Evolutionary conservation across 768 basidiomycete species (phyloP).

Genomic region (Mycena capillaripes): DNA sequence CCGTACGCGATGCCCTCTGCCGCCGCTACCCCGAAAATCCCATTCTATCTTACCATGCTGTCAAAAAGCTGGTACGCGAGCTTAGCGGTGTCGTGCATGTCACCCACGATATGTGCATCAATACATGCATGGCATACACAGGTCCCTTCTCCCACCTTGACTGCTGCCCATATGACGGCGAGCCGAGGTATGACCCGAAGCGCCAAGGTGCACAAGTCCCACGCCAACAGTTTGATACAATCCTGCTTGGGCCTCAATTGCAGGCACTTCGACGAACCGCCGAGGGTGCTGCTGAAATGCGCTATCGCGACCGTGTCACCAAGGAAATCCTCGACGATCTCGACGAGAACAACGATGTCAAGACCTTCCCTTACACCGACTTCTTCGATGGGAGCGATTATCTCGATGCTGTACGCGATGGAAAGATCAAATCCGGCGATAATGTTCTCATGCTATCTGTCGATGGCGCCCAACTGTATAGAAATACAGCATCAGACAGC

Average conservation of each 20-base stretch:
- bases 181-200: too few species aligned
- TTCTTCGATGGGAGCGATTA: slow-evolving; percentile 47
- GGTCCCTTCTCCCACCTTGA: too few species aligned
- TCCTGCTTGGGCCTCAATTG: slow-evolving; percentile 58
- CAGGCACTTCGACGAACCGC: slow-evolving; percentile 51
- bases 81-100: too few species aligned
- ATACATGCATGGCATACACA: too few species aligned
- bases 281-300: slow-evolving; percentile 42
- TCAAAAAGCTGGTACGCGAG: too few species aligned
- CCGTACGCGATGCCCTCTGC: slow-evolving; percentile 23
- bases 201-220: slow-evolving; percentile 23
- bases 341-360: background rate
- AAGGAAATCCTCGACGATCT: slow-evolving; percentile 33
- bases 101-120: too few species aligned
- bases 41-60: too few species aligned
- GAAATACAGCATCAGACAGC: slow-evolving; percentile 22
- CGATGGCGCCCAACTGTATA: too few species aligned
- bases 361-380: slow-evolving; percentile 36
- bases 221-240: slow-evolving; percentile 48
- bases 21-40: slow-evolving; percentile 28
- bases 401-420: too few species aligned
- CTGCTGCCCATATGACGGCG: too few species aligned
- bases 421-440: too few species aligned
- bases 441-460: too few species aligned
- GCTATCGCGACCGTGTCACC: slow-evolving; percentile 42